These are phyloP conservation scores for Amaranthus tricolor DNA, from an alignment of 179 eudicot species.

Conservation along the genomic window DNA sequence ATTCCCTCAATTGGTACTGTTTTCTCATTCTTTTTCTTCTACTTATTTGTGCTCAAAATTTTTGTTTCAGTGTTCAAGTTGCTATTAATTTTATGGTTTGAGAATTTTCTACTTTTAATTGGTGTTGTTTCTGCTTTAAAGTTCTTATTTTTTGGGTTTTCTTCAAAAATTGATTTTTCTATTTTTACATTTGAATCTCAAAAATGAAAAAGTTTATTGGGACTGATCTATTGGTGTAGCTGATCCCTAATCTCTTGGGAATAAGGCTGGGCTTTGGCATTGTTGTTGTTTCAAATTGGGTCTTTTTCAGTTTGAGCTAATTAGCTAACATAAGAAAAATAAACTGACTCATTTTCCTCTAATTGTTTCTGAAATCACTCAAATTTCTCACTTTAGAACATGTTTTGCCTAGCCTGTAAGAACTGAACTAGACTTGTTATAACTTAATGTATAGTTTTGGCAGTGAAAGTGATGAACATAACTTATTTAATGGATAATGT, in stretches of 20 bases:
- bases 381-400: not conserved
- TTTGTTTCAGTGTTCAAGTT: not conserved
- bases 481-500: constrained; percentile 9
- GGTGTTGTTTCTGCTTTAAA: not conserved
- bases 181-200: not conserved
- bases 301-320: constrained; percentile 4
- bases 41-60: not conserved
- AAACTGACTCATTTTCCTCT: not conserved
- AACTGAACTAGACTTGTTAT: too few relatives aligned
- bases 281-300: not conserved
- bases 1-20: constrained; percentile 60
- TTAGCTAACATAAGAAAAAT: constrained; percentile 1
- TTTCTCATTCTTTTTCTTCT: not conserved
- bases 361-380: not conserved
- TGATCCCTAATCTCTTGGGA: not conserved
- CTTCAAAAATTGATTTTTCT: constrained; percentile 1
- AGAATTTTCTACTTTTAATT: too few relatives aligned
- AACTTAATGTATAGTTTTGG: too few relatives aligned
- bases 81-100: not conserved
- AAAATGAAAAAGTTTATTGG: not conserved
- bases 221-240: not conserved
- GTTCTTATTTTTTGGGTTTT: not conserved
- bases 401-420: too few relatives aligned
- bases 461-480: too few relatives aligned
- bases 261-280: not conserved